Evolutionary conservation across 257 asterid genomes (phyloP).

Genomic region (Lycium ferocissimum): DNA sequence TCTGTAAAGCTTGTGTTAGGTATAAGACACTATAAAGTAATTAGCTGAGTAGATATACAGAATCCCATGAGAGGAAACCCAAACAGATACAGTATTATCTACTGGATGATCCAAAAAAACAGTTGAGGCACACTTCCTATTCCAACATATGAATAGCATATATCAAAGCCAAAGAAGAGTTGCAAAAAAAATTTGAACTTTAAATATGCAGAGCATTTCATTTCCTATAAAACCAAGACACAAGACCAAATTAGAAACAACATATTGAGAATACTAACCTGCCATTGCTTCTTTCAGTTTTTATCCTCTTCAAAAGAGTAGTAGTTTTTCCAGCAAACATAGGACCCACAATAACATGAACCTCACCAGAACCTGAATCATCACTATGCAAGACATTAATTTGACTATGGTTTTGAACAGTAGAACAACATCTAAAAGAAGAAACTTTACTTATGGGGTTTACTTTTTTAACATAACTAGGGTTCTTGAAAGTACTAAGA

Average conservation of each 20-base stretch:
- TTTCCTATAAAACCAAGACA: not conserved
- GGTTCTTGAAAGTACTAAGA: constrained; percentile 38
- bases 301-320: constrained; percentile 83
- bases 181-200: constrained; percentile 6
- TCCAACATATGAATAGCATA: not conserved
- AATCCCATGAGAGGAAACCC: not conserved
- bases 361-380: constrained; percentile 62
- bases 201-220: constrained; percentile 8
- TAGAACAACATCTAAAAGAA: constrained; percentile 36
- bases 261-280: constrained; percentile 53
- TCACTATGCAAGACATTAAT: constrained; percentile 48
- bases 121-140: not conserved
- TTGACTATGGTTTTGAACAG: constrained; percentile 49
- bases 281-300: constrained; percentile 74
- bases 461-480: constrained; percentile 24
- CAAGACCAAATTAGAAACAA: not conserved
- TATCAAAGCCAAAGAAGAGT: not conserved
- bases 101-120: not conserved
- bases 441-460: constrained; percentile 31
- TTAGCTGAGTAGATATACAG: constrained; percentile 12
- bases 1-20: not conserved
- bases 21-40: constrained; percentile 12
- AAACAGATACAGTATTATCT: not conserved
- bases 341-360: constrained; percentile 94
- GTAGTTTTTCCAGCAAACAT: constrained; percentile 99